Base-by-base conservation (phyloP, 2,329 filamentous ascomycete genomes). In the Alternaria angustiovoidea region DNA sequence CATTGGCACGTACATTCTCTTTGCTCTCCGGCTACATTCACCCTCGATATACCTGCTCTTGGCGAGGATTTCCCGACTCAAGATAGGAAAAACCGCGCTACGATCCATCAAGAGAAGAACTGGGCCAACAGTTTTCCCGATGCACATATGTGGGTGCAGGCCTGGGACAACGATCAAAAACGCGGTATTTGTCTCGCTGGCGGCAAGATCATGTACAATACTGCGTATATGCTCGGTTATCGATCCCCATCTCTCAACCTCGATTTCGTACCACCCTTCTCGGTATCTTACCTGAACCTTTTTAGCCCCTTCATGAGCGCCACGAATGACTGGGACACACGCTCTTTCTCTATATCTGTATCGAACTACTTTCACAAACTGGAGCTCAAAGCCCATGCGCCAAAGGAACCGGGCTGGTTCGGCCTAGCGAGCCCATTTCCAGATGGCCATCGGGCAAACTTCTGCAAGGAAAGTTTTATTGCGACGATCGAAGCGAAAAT, bases 1-100 rank as follows among this genome's bases (percentile, higher is more conserved):
- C 83, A 85, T 61, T 85, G 83, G 83, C 82, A 84, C 62, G 83
- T 85, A 5, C 81, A 84, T 32, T 81, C 80, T 1, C 75, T 83
- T 7, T 75, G 69, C 39, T 83, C 82, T 1, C 66, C 75, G 1
- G 78, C 78, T 52, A 69, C 71, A 4, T 82, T 81, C 68, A 64
- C 63, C 4, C 73, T 85, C 39, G 62, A 66, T 5, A 79, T 84
- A 5, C 74, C 79, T 1, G 63, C 69, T 5, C 54, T 74, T 4
- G 65, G 61, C 11, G 38, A 68, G 63, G 55, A 59, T 2, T 64
- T 70, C 4, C 59, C 70, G 66, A 7, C 63, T 54, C n/a, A 32
- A 49, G 57, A 74, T 51, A 54, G 73, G 71, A 61, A 64, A 28
- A 81, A 79, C 44, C 64, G 54, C 3, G 81, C 80, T 3, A 73